Evolutionary conservation across 257 asterid genomes (phyloP).

Genomic region (Nicotiana otophora): DNA sequence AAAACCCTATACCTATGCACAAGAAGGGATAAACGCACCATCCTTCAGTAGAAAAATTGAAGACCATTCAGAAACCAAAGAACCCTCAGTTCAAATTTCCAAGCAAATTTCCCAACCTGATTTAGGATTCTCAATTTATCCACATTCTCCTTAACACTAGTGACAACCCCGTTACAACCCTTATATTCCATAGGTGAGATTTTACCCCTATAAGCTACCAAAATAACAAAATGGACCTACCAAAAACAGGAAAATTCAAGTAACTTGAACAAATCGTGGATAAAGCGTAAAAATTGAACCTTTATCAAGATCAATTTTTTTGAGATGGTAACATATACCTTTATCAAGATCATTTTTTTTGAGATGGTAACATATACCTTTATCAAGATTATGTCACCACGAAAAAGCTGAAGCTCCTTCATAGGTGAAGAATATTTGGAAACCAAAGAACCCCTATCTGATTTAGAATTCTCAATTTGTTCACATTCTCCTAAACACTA

Average conservation of each 20-base stretch:
- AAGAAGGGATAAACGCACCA: neutral
- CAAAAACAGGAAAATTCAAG: neutral
- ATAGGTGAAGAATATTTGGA: neutral
- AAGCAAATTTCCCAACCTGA: neutral
- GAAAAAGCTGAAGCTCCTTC: too few relatives aligned
- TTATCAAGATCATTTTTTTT: too few relatives aligned
- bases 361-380: too few relatives aligned
- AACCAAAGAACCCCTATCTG: neutral
- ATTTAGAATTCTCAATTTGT: neutral
- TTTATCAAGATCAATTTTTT: too few relatives aligned
- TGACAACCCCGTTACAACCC: neutral
- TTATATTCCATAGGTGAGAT: neutral
- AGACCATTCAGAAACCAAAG: neutral
- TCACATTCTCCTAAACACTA: neutral
- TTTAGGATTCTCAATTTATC: neutral
- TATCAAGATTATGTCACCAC: too few relatives aligned
- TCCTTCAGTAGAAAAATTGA: neutral
- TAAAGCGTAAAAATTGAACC: too few relatives aligned
- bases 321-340: too few relatives aligned
- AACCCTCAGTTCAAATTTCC: neutral
- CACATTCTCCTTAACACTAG: neutral
- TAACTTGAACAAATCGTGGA: neutral
- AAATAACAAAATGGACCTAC: neutral
- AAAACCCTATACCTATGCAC: neutral
- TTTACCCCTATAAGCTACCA: neutral